Evolutionary conservation across 2,329 filamentous ascomycete genomes (phyloP).

Genomic region (Colletotrichum chlorophyti): DNA sequence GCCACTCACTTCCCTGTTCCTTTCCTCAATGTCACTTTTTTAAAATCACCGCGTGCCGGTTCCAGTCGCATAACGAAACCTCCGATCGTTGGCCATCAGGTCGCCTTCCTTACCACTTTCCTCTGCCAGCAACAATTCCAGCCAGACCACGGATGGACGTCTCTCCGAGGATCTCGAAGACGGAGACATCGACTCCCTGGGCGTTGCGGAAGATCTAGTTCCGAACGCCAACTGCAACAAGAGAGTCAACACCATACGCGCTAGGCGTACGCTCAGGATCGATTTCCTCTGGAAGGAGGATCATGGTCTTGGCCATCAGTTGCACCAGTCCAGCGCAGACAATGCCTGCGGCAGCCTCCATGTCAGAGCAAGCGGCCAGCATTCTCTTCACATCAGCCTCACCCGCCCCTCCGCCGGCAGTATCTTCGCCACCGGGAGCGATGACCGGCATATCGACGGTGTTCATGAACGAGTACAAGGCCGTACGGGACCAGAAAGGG

Average conservation of each 20-base stretch:
- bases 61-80: background rate
- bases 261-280: conserved; percentile 47
- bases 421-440: conserved; percentile 30
- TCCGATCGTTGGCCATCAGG: background rate
- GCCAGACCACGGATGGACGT: conserved; percentile 13
- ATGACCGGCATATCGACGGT: conserved; percentile 51
- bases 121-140: conserved; percentile 4
- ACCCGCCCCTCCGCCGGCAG: conserved; percentile 1
- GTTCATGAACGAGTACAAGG: conserved; percentile 56
- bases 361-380: conserved; percentile 38
- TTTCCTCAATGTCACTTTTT: too few species aligned
- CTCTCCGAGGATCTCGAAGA: conserved; percentile 27
- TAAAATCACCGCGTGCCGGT: too few species aligned
- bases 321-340: conserved; percentile 43
- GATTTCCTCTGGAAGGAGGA: conserved; percentile 51
- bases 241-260: conserved; percentile 59
- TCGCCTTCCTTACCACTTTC: conserved; percentile 1
- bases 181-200: conserved; percentile 25
- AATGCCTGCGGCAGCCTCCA: conserved; percentile 40
- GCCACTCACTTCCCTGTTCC: too few species aligned
- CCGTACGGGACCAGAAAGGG: conserved; percentile 60
- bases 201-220: conserved; percentile 29
- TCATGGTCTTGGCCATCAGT: conserved; percentile 53
- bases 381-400: conserved; percentile 37
- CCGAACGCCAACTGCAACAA: conserved; percentile 51